A percentile compares a stretch with the other conserved stretches of the same genome.
phyloP scores from a whole-genome alignment of 495 filamentous ascomycete species.

The Talaromyces liani region DNA sequence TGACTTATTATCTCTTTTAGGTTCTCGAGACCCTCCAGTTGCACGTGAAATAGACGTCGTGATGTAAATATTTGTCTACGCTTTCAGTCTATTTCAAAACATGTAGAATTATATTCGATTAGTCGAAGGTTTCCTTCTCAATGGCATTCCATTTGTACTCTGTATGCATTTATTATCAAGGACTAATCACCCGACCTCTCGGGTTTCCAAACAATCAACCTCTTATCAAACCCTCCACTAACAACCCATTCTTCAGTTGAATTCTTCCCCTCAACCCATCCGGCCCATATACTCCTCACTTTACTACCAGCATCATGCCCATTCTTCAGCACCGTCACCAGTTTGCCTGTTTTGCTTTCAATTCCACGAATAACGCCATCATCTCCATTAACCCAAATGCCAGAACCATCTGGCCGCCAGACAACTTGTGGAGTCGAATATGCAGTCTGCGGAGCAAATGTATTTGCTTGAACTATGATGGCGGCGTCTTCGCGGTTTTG shows the following conservation, averaged over 20 bases:
- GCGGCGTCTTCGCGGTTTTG: slow-evolving; percentile 54
- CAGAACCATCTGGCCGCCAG: slow-evolving; percentile 58
- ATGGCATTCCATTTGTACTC: slow-evolving; percentile 10
- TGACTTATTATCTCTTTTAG: not conserved
- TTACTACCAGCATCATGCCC: slow-evolving; percentile 56
- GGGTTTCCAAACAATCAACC: slow-evolving; percentile 50
- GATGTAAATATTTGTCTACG: slow-evolving; percentile 8
- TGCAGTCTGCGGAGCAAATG: slow-evolving; percentile 58
- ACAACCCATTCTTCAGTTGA: slow-evolving; percentile 48
- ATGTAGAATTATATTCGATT: slow-evolving; percentile 10
- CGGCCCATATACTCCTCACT: slow-evolving; percentile 59
- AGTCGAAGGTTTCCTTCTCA: slow-evolving; percentile 4
- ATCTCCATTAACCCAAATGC: slow-evolving; percentile 64
- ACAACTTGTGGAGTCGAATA: slow-evolving; percentile 59
- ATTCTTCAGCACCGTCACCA: slow-evolving; percentile 39
- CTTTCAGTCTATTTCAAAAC: slow-evolving; percentile 10
- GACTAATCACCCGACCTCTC: not conserved
- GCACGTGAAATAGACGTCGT: slow-evolving; percentile 9
- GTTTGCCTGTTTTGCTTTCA: slow-evolving; percentile 54
- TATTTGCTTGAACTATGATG: slow-evolving; percentile 50
- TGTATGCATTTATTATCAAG: not conserved
- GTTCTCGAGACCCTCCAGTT: slow-evolving; percentile 10
- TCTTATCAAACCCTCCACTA: slow-evolving; percentile 64
- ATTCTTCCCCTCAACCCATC: slow-evolving; percentile 32
- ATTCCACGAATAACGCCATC: slow-evolving; percentile 59